Evolutionary conservation across 176 grass and related monocot species (phyloP).

Genomic region (Oryza punctata): DNA sequence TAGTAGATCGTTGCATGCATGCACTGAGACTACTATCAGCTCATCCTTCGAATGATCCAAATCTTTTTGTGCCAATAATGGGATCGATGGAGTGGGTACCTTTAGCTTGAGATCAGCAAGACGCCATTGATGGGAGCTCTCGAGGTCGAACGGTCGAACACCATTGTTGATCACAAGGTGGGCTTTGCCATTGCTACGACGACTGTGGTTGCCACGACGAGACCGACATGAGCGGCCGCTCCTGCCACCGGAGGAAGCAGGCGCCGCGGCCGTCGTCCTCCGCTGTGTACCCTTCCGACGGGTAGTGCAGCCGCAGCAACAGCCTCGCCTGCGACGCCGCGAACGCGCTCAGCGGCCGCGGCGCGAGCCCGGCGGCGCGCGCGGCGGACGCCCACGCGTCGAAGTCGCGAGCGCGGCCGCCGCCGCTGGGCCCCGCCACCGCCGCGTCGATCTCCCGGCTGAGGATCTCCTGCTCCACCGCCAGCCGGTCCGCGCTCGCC

Average conservation of each 20-base stretch:
- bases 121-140: slow-evolving; percentile 13
- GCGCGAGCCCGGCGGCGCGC: slow-evolving; percentile 50
- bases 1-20: slow-evolving; percentile 9
- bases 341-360: slow-evolving; percentile 63
- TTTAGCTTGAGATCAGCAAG: neutral
- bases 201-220: slow-evolving; percentile 85
- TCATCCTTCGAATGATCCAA: neutral
- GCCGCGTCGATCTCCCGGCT: slow-evolving; percentile 64
- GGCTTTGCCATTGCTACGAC: neutral
- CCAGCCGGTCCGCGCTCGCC: slow-evolving; percentile 57
- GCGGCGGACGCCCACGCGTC: slow-evolving; percentile 56
- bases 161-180: neutral
- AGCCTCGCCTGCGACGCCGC: slow-evolving; percentile 77
- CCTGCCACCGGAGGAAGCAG: slow-evolving; percentile 86
- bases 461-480: slow-evolving; percentile 74
- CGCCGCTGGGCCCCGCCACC: neutral
- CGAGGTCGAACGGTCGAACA: neutral
- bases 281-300: slow-evolving; percentile 77
- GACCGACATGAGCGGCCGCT: slow-evolving; percentile 79
- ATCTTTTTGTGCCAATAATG: slow-evolving; percentile 24
- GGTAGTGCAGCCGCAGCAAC: slow-evolving; percentile 87
- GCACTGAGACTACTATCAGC: neutral
- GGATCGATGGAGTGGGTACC: neutral
- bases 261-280: slow-evolving; percentile 61
- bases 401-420: slow-evolving; percentile 30